phyloP scores from a whole-genome alignment of 768 basidiomycete genomes.

The Amylocystis lapponica region DNA sequence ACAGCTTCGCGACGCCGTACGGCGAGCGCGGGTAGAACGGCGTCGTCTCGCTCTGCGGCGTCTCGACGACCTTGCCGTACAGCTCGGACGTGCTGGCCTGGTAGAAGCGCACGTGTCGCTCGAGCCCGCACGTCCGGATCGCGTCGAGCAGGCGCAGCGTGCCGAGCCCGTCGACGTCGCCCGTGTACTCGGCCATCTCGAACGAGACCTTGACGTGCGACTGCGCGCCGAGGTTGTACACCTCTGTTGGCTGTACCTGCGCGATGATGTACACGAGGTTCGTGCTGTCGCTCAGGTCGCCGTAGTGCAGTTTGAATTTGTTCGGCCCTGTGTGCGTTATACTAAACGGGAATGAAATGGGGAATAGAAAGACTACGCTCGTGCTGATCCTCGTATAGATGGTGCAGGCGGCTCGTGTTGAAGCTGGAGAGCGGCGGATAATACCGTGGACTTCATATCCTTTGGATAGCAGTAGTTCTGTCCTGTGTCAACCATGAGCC shows the following conservation, averaged over 20 bases:
- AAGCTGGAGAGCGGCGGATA: conserved; percentile 97
- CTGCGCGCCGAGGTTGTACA: conserved; percentile 97
- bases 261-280: conserved; percentile 97
- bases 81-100: conserved; percentile 97
- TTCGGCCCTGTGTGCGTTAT: conserved; percentile 44
- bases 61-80: conserved; percentile 94
- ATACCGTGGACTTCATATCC: conserved; percentile 94
- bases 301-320: conserved; percentile 84
- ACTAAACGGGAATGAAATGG: background rate
- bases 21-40: conserved; percentile 98
- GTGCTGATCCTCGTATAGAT: conserved; percentile 90
- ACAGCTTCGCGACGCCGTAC: conserved; percentile 94
- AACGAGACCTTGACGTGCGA: conserved; percentile 99
- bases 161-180: conserved; percentile 93
- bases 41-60: conserved; percentile 92
- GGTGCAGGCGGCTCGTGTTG: conserved; percentile 93
- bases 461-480: conserved; percentile 78
- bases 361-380: conserved; percentile 53
- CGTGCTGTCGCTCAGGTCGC: conserved; percentile 92
- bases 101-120: conserved; percentile 92
- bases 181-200: conserved; percentile 99
- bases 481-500: conserved; percentile 36
- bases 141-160: conserved; percentile 95
- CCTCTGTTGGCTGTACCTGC: conserved; percentile 89
- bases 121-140: conserved; percentile 91